Conservation (phyloP, 495 filamentous ascomycete species). For the Penicillium coprophilum region DNA sequence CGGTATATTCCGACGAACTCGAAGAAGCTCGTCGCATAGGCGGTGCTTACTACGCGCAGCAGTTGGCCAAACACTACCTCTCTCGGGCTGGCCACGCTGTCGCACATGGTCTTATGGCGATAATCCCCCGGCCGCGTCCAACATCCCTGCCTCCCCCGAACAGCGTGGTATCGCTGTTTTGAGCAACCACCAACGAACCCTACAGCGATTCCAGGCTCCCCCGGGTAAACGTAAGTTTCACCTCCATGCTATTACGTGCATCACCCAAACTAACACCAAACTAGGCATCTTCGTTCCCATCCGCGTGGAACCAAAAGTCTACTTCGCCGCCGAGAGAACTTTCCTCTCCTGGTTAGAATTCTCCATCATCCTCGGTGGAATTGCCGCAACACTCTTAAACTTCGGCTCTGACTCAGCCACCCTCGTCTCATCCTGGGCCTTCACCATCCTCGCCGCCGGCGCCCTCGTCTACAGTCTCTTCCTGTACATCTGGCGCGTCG, state of each 20-base stretch:
- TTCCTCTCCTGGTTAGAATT: constrained; percentile 98
- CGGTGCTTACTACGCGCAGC: constrained; percentile 65
- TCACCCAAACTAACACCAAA: constrained; percentile 4
- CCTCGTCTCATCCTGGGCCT: constrained; percentile 68
- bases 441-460: constrained; percentile 75
- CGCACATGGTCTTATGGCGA: constrained; percentile 43
- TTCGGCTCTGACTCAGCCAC: constrained; percentile 62
- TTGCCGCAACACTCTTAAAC: constrained; percentile 89
- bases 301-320: constrained; percentile 95
- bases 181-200: constrained; percentile 51
- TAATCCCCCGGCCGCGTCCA: constrained; percentile 60
- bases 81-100: constrained; percentile 41
- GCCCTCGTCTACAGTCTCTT: constrained; percentile 75
- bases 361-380: constrained; percentile 87
- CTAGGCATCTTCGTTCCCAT: constrained; percentile 90
- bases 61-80: constrained; percentile 51
- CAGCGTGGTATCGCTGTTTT: constrained; percentile 48
- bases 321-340: constrained; percentile 92
- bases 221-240: constrained; percentile 70
- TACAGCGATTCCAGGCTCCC: constrained; percentile 76
- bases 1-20: constrained; percentile 62
- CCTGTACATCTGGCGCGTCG: constrained; percentile 84
- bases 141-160: constrained; percentile 57
- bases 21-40: constrained; percentile 73
- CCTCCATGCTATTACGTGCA: constrained; percentile 1